phyloP scores from a whole-genome alignment of 2,329 filamentous ascomycete genomes.

The Hortaea werneckii region DNA sequence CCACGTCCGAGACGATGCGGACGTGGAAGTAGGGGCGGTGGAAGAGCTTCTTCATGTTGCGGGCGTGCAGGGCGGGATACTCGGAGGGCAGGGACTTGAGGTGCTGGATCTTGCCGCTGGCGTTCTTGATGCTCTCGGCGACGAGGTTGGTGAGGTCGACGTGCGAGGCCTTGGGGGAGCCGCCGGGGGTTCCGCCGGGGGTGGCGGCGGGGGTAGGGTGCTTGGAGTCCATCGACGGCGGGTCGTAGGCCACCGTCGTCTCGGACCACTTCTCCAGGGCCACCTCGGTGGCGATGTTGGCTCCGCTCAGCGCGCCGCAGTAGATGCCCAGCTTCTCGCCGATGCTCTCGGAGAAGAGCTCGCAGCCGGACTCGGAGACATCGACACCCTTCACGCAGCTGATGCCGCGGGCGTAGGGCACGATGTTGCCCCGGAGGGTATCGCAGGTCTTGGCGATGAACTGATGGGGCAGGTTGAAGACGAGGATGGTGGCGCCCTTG shows the following conservation, averaged over 20 bases:
- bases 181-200: conserved; percentile 36
- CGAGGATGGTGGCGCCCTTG: conserved; percentile 71
- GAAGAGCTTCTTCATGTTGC: conserved; percentile 75
- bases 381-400: conserved; percentile 98
- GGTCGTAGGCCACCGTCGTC: conserved; percentile 93
- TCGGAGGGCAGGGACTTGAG: conserved; percentile 68
- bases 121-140: conserved; percentile 9
- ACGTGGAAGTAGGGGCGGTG: conserved; percentile 97
- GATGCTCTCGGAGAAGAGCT: conserved; percentile 90
- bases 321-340: conserved; percentile 87
- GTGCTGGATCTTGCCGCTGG: conserved; percentile 57
- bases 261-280: conserved; percentile 94
- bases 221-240: conserved; percentile 76
- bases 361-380: conserved; percentile 75
- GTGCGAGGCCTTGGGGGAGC: conserved; percentile 1
- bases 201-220: conserved; percentile 52
- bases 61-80: conserved; percentile 79
- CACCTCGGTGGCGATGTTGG: conserved; percentile 93
- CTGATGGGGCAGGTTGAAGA: conserved; percentile 95
- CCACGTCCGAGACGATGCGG: conserved; percentile 87
- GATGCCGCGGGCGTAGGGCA: conserved; percentile 86
- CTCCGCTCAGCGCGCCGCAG: conserved; percentile 87
- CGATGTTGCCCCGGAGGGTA: conserved; percentile 74
- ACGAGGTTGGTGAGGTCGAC: conserved; percentile 12
- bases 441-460: conserved; percentile 85